Evolutionary conservation across 306 rosid species (phyloP).

Genomic region (Ochetophila trinervis): DNA sequence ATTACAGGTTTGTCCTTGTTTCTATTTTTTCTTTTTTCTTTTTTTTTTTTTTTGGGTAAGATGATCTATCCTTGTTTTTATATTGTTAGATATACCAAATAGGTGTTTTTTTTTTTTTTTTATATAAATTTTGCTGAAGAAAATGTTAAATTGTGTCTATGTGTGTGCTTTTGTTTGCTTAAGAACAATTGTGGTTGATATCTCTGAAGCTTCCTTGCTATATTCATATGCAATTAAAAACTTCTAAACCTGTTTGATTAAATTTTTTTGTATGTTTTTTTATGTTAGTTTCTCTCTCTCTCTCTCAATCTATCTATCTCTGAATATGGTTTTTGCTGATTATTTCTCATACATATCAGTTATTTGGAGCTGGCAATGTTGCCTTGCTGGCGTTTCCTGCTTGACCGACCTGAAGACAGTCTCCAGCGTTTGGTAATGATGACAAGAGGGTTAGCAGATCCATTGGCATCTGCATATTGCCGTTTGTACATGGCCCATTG

Average conservation of each 20-base stretch:
- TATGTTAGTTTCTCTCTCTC: background rate
- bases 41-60: background rate
- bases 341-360: slow-evolving; percentile 45
- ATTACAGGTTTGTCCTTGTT: too few species aligned
- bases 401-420: slow-evolving; percentile 57
- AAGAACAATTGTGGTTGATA: too few species aligned
- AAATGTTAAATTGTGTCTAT: background rate
- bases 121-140: background rate
- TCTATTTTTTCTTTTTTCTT: background rate
- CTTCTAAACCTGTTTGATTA: background rate
- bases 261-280: background rate
- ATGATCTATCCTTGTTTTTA: background rate
- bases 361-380: slow-evolving; percentile 91
- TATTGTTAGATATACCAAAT: background rate
- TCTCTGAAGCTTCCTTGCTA: background rate
- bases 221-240: background rate
- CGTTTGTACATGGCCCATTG: slow-evolving; percentile 67
- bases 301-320: background rate
- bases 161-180: too few species aligned
- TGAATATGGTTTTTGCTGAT: slow-evolving; percentile 13
- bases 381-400: slow-evolving; percentile 85
- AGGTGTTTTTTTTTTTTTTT: background rate
- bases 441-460: slow-evolving; percentile 89
- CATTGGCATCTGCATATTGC: slow-evolving; percentile 87
- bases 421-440: slow-evolving; percentile 77